phyloP scores from a whole-genome alignment of 2,329 filamentous ascomycete species.

The Fusarium circinatum region DNA sequence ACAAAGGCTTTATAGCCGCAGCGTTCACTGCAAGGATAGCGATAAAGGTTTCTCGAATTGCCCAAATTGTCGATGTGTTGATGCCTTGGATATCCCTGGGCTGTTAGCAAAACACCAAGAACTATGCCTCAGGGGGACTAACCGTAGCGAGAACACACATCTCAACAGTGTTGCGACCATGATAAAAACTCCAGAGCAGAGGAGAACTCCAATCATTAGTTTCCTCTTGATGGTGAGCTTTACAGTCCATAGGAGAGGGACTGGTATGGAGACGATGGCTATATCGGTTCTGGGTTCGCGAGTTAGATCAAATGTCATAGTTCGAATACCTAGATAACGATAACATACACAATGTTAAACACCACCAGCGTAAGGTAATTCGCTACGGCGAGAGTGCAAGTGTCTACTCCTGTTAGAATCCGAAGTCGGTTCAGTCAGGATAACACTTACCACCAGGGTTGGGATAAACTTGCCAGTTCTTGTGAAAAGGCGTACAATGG shows the following conservation, averaged over 20 bases:
- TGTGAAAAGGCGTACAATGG: conserved; percentile 51
- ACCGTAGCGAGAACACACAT: conserved; percentile 51
- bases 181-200: conserved; percentile 57
- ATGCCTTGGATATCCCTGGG: conserved; percentile 48
- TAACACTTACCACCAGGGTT: conserved; percentile 51
- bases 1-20: conserved; percentile 54
- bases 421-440: too few relatives aligned
- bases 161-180: conserved; percentile 55
- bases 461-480: conserved; percentile 54
- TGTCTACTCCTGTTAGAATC: conserved; percentile 34
- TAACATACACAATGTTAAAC: conserved; percentile 49
- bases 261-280: conserved; percentile 52
- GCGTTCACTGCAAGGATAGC: conserved; percentile 56
- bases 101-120: background rate
- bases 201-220: conserved; percentile 51
- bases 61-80: conserved; percentile 55
- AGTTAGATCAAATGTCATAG: conserved; percentile 5
- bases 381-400: conserved; percentile 50
- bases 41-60: conserved; percentile 56
- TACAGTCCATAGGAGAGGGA: conserved; percentile 54
- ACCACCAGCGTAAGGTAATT: conserved; percentile 52
- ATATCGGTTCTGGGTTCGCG: conserved; percentile 49
- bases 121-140: background rate
- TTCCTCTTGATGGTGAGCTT: conserved; percentile 52
- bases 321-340: background rate